Base-by-base conservation (phyloP, 2,329 filamentous ascomycete genomes). In the Penicillium sp. region DNA sequence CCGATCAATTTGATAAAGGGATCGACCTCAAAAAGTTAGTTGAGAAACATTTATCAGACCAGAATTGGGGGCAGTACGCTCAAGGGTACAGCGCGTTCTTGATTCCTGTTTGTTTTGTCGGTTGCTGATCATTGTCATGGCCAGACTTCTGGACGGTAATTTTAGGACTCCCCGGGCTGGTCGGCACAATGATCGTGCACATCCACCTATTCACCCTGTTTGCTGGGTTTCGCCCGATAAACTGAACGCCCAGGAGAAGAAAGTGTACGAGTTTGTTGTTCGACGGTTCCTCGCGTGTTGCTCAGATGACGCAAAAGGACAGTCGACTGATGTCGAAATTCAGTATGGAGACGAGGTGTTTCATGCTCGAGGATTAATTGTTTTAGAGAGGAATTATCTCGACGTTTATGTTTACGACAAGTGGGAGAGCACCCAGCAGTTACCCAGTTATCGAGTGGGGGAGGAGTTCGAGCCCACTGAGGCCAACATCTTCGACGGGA, bases 371-470 rank as follows among this genome's bases (percentile, higher is more conserved):
- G 95, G 95, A 0, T 82, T 99, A 49, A 88, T 90, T 8, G 95
- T 99, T 3, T 78, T 96, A 6, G 91, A 94, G 73, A 86, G 90
- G 58, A 99, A 99, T 70, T 99, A 97, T 70, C 86, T 99, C 3
- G 93, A 98, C 56, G 92, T 99, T 0, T 99, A 96, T 72, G 87
- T 93, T 4, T 99, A 98, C 78, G 94, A 99, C 64, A 96, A 92
- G 69, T 99, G 95, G 95, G 93, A 91, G 51, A 93, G 92, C 74
- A 94, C 90, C 64, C 88, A 90, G 56, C 86, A 93, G 69, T 82
- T 99, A 26, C 95, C 95, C 0, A 85, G 85, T 19, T 97, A 96
- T 70, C 86, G 84, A 0, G 81, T 90, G 48, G 92, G 91, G 2
- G 95, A 99, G 76, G 82, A 81, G 0, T 96, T 99, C 67, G 89